Conservation (phyloP, 2,329 filamentous ascomycete genomes). For the Cladosporium phlei region DNA sequence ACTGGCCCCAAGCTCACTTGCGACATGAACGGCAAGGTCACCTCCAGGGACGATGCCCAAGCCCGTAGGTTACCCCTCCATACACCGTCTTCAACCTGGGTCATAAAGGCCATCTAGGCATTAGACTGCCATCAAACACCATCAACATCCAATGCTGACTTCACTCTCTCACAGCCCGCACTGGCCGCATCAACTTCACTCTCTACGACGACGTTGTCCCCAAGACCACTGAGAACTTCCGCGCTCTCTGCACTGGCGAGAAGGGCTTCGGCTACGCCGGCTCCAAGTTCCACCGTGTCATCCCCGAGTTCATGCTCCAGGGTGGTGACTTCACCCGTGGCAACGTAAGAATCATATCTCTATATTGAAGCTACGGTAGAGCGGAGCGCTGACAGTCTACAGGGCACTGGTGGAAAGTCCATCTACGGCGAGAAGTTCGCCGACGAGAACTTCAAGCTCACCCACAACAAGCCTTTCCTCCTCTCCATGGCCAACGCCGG, state of each 20-base stretch:
- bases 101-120: background rate
- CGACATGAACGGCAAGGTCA: conserved; percentile 51
- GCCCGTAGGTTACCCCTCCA: conserved; percentile 52
- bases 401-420: conserved; percentile 94
- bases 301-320: conserved; percentile 98
- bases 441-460: conserved; percentile 90
- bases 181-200: conserved; percentile 79
- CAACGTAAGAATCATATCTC: conserved; percentile 64
- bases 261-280: conserved; percentile 80
- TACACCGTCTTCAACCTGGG: conserved; percentile 3
- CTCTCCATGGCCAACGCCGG: conserved; percentile 98
- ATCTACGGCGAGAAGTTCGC: conserved; percentile 98
- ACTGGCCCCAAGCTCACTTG: conserved; percentile 65
- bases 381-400: conserved; percentile 5
- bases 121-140: background rate
- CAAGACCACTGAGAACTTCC: conserved; percentile 96
- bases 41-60: conserved; percentile 38
- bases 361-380: conserved; percentile 1
- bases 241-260: conserved; percentile 88
- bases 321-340: conserved; percentile 95
- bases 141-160: conserved; percentile 15
- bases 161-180: conserved; percentile 53
- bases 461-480: conserved; percentile 89
- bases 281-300: conserved; percentile 90
- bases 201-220: conserved; percentile 83